Conservation (phyloP, 345 rosid species). For the Salix arbutifolia region DNA sequence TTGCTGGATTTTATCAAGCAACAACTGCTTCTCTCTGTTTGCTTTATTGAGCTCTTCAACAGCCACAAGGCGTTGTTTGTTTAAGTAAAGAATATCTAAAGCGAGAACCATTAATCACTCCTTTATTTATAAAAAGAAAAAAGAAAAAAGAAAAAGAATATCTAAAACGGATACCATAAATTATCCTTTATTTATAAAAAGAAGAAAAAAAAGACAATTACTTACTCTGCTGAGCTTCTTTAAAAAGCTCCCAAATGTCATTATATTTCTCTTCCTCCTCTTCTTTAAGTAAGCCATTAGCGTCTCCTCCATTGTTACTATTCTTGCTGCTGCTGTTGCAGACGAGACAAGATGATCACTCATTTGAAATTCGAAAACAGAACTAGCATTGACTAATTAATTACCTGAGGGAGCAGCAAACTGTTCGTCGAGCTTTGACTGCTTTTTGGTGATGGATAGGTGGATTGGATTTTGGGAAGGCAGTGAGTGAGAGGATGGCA, state of each 20-base stretch:
- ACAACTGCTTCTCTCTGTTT: conserved; percentile 46
- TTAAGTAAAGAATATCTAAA: conserved; percentile 63
- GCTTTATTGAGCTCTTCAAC: conserved; percentile 51
- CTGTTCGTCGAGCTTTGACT: conserved; percentile 2
- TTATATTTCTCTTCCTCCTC: conserved; percentile 35
- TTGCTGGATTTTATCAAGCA: conserved; percentile 48
- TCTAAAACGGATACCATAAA: conserved; percentile 28
- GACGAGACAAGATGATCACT: background rate
- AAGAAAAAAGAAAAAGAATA: conserved; percentile 31
- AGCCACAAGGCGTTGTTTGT: conserved; percentile 62
- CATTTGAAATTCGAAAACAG: background rate
- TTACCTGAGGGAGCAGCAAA: conserved; percentile 31
- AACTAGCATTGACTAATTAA: too few relatives aligned
- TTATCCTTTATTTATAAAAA: background rate
- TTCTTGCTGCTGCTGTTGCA: too few relatives aligned
- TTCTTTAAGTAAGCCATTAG: conserved; percentile 25
- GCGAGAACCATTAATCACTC: background rate
- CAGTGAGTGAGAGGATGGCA: conserved; percentile 22
- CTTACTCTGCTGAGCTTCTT: conserved; percentile 74
- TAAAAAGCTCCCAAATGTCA: conserved; percentile 59
- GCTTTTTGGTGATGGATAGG: background rate
- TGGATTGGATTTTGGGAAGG: conserved; percentile 5
- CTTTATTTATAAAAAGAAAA: background rate
- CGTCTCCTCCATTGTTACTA: conserved; percentile 42
- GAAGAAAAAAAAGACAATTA: background rate